These are phyloP conservation scores for Wickerhamiella qilinensis DNA, from an alignment of 805 yeast species.

Conservation along the genomic window DNA sequence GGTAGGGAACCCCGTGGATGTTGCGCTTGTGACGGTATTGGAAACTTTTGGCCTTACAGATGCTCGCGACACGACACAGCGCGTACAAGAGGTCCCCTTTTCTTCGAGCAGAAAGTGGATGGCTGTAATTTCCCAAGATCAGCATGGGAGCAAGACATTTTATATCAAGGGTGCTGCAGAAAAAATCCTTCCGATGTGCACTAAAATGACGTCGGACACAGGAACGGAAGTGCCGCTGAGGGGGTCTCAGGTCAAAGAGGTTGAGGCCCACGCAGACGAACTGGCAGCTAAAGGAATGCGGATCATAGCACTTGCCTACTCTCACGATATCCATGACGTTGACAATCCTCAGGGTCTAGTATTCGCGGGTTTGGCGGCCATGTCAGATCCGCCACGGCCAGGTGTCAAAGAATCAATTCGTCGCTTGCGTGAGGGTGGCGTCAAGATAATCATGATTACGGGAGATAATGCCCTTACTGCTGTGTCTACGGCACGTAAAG, in stretches of 20 bases:
- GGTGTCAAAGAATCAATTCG: slow-evolving; percentile 64
- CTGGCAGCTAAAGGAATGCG: slow-evolving; percentile 78
- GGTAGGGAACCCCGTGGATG: slow-evolving; percentile 89
- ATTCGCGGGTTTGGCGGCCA: slow-evolving; percentile 79
- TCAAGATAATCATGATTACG: slow-evolving; percentile 97
- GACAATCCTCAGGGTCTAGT: slow-evolving; percentile 53
- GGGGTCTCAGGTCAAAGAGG: slow-evolving; percentile 27
- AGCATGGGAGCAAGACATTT: slow-evolving; percentile 36
- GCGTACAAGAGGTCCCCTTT: slow-evolving; percentile 67
- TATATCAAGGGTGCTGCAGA: slow-evolving; percentile 88
- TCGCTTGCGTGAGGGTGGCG: slow-evolving; percentile 76
- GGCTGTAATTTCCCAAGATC: slow-evolving; percentile 61
- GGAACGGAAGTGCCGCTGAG: slow-evolving; percentile 28
- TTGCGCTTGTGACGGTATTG: slow-evolving; percentile 69
- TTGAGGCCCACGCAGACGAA: slow-evolving; percentile 27
- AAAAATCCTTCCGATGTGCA: slow-evolving; percentile 44
- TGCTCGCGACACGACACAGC: slow-evolving; percentile 36
- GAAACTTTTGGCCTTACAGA: slow-evolving; percentile 60
- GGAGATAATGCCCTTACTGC: slow-evolving; percentile 41
- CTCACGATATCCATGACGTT: slow-evolving; percentile 65
- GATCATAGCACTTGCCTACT: slow-evolving; percentile 63
- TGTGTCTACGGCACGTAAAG: slow-evolving; percentile 31
- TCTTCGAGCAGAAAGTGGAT: slow-evolving; percentile 72
- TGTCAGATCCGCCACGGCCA: slow-evolving; percentile 97
- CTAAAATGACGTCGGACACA: slow-evolving; percentile 31